Evolutionary conservation across 2,329 filamentous ascomycete genomes (phyloP).

Genomic region (Penicillium expansum): DNA sequence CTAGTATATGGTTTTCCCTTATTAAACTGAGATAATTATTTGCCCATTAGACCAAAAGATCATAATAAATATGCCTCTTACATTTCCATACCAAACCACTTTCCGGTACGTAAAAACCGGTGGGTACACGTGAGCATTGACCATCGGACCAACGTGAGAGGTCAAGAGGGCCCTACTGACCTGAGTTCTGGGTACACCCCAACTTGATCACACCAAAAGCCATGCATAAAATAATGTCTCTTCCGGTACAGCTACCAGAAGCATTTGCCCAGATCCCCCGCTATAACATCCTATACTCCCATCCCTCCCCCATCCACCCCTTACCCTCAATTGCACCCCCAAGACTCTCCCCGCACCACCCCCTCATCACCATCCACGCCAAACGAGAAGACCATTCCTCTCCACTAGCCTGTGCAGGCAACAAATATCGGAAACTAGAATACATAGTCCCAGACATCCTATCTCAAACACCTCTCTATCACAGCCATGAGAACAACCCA

Average conservation of each 20-base stretch:
- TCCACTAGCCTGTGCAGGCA: slow-evolving; percentile 35
- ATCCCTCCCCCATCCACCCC: slow-evolving; percentile 34
- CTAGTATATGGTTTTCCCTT: no score
- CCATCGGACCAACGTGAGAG: no score
- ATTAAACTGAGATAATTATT: no score
- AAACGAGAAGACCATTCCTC: slow-evolving; percentile 39
- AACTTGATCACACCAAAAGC: background rate
- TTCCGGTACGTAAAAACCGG: no score
- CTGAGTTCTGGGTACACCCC: no score
- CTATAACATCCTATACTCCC: slow-evolving; percentile 29
- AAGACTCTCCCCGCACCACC: slow-evolving; percentile 7
- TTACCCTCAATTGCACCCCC: slow-evolving; percentile 21
- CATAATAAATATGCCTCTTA: no score
- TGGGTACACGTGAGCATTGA: no score
- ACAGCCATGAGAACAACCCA: slow-evolving; percentile 19
- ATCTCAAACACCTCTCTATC: slow-evolving; percentile 13
- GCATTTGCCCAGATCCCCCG: slow-evolving; percentile 30
- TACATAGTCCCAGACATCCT: slow-evolving; percentile 38
- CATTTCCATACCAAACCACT: no score
- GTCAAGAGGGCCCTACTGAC: no score
- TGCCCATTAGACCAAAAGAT: no score
- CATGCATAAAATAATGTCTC: slow-evolving; percentile 1
- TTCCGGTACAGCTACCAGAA: slow-evolving; percentile 20
- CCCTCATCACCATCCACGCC: slow-evolving; percentile 27
- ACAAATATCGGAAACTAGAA: slow-evolving; percentile 42